phyloP scores from a whole-genome alignment of 2,329 filamentous ascomycete species.

The Akanthomyces lecanii region DNA sequence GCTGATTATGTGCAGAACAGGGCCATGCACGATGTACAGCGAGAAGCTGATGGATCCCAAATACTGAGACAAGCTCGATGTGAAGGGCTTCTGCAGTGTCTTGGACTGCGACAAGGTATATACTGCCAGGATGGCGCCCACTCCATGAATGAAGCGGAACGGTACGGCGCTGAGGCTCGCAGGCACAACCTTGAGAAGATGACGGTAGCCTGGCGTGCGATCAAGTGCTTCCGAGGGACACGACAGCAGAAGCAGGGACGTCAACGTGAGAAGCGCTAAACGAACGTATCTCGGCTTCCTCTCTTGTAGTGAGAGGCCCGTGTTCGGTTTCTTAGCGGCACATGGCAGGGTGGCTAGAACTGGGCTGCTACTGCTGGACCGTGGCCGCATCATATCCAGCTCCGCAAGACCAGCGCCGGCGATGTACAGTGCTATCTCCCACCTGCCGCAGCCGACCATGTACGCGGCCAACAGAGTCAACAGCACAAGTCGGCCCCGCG shows the following conservation, averaged over 20 bases:
- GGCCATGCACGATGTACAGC: constrained; percentile 46
- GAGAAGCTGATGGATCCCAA: constrained; percentile 39
- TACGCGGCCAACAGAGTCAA: neutral
- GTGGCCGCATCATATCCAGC: neutral
- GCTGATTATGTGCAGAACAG: constrained; percentile 54
- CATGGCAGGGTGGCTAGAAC: neutral
- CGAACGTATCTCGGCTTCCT: neutral
- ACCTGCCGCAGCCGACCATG: neutral
- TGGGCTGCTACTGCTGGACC: neutral
- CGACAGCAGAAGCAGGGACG: neutral
- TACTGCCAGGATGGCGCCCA: neutral
- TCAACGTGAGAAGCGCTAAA: neutral
- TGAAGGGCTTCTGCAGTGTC: neutral
- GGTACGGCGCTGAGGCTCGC: neutral
- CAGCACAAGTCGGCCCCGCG: neutral
- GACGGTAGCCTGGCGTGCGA: neutral
- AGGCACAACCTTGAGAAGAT: neutral
- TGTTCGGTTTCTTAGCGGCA: neutral
- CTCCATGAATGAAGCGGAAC: neutral
- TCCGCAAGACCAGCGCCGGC: neutral
- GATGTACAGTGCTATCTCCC: neutral
- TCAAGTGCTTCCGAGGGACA: neutral
- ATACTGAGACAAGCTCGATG: constrained; percentile 30
- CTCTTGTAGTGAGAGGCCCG: neutral
- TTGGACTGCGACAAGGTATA: neutral